phyloP scores from a whole-genome alignment of 371 early-diverging fungal genomes.

The Mortierella sp. region DNA sequence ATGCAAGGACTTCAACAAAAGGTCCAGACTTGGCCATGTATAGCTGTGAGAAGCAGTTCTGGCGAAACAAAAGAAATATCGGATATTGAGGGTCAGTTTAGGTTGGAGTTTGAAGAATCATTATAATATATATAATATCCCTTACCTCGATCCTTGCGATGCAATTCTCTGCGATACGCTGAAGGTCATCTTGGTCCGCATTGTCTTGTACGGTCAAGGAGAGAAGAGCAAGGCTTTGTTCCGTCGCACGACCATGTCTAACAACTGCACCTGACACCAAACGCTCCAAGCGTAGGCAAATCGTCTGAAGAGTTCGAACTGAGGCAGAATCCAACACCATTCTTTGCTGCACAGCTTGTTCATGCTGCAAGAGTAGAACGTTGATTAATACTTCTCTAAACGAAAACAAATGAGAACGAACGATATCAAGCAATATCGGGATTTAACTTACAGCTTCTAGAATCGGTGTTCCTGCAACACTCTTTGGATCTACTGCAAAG shows the following conservation, averaged over 20 bases:
- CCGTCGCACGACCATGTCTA: slow-evolving; percentile 39
- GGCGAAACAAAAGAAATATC: neutral
- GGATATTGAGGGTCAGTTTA: neutral
- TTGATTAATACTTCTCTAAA: neutral
- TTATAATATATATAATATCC: neutral
- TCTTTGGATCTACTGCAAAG: slow-evolving; percentile 30
- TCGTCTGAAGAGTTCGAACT: slow-evolving; percentile 59
- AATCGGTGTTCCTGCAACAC: slow-evolving; percentile 59
- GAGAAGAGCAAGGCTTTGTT: slow-evolving; percentile 47
- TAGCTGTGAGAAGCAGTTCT: slow-evolving; percentile 70
- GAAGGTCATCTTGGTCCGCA: slow-evolving; percentile 71
- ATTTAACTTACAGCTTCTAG: slow-evolving; percentile 54
- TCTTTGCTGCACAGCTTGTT: slow-evolving; percentile 28
- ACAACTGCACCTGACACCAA: slow-evolving; percentile 60
- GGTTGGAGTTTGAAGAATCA: neutral
- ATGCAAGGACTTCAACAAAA: slow-evolving; percentile 68
- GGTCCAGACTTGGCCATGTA: slow-evolving; percentile 71
- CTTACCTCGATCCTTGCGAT: slow-evolving; percentile 68
- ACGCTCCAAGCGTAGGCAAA: slow-evolving; percentile 69
- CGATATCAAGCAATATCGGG: too few relatives aligned
- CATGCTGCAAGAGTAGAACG: slow-evolving; percentile 7
- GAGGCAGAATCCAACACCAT: slow-evolving; percentile 57
- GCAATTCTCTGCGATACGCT: slow-evolving; percentile 69
- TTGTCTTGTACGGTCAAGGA: slow-evolving; percentile 64
- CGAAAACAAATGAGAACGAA: neutral